Evolutionary conservation across 306 rosid genomes (phyloP), one percentile per base, ranked within the genome.

Genomic region (Begonia masoniana): DNA sequence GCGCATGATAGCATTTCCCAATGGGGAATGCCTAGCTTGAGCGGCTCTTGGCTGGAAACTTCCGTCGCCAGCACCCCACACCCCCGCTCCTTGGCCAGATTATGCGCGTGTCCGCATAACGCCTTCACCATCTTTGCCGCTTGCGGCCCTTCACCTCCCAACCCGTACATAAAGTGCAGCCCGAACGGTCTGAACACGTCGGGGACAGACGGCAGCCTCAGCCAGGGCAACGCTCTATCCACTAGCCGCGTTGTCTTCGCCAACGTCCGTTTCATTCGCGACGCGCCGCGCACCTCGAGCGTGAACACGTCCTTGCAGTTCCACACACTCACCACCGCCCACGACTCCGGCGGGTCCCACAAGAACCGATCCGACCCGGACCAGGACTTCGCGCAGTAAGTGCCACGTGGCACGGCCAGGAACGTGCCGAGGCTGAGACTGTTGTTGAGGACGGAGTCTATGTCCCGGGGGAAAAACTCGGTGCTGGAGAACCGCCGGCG

Each of bases 401-500:
- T 23, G 45, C 86, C 92, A 54, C 69, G 55, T 9, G 94, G 99
- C 26, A 91, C 70, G 3, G 99, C 96, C 1, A 91, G 79, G 46
- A 81, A 91, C 0, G 99, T 91, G 12, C 99, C 99, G 12, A 91
- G 78, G 15, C 31, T 73, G 58, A 86, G 92, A 15, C 51, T 59
- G 74, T 91, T 83, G 63, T 64, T 63, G 43, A 91, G 79, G 14
- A 91, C 77, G 0, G 92, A 57, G 67, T 86, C 99, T 56, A 91
- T 77, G 72, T 91, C 99, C 41, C 88, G 92, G 6, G 99, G 99
- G 69, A 86, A 91, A 53, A 91, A 91, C 66, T 91, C 99, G 13
- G 76, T 77, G 53, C 94, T 91, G 62, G 96, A 43, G 64, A 81
- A 86, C 0, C 88, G 86, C 15, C 63, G 48, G 49, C 94, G 94